Evolutionary conservation across 805 yeast genomes (phyloP).

Genomic region (Wickerhamiella qilinensis): DNA sequence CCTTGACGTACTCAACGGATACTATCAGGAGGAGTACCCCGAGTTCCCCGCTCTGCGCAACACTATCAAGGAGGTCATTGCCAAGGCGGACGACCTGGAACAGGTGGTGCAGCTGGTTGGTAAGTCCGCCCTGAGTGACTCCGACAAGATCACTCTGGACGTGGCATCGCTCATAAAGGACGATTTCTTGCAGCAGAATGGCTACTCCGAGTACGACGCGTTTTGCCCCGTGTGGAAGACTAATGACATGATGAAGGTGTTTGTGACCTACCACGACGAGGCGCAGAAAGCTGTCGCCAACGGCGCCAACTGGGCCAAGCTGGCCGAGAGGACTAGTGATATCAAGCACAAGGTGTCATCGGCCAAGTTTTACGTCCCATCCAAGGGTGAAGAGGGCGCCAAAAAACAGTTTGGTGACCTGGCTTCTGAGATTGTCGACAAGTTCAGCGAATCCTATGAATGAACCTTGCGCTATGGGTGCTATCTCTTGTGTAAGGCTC

Average conservation of each 20-base stretch:
- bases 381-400: conserved; percentile 70
- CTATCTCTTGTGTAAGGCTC: too few species aligned
- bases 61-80: conserved; percentile 81
- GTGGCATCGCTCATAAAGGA: conserved; percentile 85
- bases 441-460: conserved; percentile 91
- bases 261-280: conserved; percentile 82
- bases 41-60: conserved; percentile 85
- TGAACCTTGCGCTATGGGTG: conserved; percentile 29
- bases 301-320: conserved; percentile 90
- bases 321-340: conserved; percentile 76
- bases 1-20: conserved; percentile 71
- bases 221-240: conserved; percentile 99
- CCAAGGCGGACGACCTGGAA: conserved; percentile 96
- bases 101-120: conserved; percentile 99
- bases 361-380: conserved; percentile 91
- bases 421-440: conserved; percentile 60
- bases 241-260: conserved; percentile 92
- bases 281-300: conserved; percentile 92
- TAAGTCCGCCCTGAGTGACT: conserved; percentile 90
- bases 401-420: conserved; percentile 63
- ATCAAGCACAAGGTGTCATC: conserved; percentile 88
- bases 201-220: conserved; percentile 95
- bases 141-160: conserved; percentile 92
- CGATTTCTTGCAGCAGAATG: conserved; percentile 98
- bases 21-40: conserved; percentile 72